Evolutionary conservation across 2,329 filamentous ascomycete genomes (phyloP), one percentile per base, ranked within the genome.

Genomic region (Ophiostoma pallidulum): DNA sequence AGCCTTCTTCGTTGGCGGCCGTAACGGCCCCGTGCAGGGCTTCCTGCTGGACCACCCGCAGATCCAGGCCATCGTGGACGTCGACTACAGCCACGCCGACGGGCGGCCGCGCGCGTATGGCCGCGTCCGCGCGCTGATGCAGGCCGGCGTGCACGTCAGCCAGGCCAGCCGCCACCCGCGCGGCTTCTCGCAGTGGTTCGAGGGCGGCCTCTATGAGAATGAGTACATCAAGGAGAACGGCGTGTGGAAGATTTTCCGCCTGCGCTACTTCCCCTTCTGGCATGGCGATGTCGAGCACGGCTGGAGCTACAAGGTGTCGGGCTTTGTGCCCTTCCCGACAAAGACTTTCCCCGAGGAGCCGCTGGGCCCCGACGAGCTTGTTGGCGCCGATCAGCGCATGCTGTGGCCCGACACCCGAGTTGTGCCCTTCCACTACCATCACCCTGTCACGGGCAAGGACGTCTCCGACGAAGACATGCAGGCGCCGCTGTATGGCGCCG

Each of bases 241-340:
- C 4, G 62, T 67, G 5, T 78, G 74, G 74, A 74, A 73, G 60
- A 66, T 77, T 20, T 72, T 72, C 59, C 64, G 70, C 29, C 67
- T 75, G 51, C 68, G 72, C 36, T 77, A 77, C 58, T 76, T 76
- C 55, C 72, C 74, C 1, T 77, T 77, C 60, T 78, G 74, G 74
- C 74, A 77, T 58, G 69, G 66, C 52, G 67, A 72, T 24, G 70
- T 73, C 49, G 71, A 73, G 58, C 67, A 66, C 35, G 74, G 74
- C 29, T 77, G 74, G 74, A 63, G 66, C 3, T 64, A 73, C 56
- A 77, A 73, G 33, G 70, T 70, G 58, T 65, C 69, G 43, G 73
- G 75, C 43, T 76, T 75, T 56, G 59, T 76, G 4, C 73, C 72
- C 3, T 74, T 72, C 62, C 68, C 71, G 35, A 69, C 60, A 0